phyloP scores from a whole-genome alignment of 2,329 filamentous ascomycete species.

The Ascochyta rabiei region DNA sequence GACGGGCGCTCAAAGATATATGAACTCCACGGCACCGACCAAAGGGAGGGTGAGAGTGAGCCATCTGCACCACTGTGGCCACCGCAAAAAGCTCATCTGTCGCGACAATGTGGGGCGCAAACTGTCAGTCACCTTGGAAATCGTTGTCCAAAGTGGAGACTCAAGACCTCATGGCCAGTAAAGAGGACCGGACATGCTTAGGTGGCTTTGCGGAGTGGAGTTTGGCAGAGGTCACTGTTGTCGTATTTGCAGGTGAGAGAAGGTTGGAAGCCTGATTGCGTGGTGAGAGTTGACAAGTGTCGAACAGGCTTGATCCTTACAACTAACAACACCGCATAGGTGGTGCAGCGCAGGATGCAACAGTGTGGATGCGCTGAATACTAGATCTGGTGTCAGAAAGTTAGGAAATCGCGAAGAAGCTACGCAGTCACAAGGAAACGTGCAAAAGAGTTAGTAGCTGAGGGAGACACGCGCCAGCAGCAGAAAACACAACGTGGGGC shows the following conservation, averaged over 20 bases:
- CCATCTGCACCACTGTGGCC: not conserved
- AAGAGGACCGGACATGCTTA: not conserved
- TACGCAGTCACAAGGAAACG: too few relatives aligned
- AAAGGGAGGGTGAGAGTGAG: constrained; percentile 2
- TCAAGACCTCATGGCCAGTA: not conserved
- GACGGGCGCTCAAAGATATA: not conserved
- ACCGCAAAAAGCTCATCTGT: not conserved
- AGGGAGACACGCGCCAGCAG: too few relatives aligned
- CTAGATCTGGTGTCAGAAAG: not conserved
- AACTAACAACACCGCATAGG: too few relatives aligned
- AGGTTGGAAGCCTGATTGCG: not conserved
- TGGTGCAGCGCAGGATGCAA: too few relatives aligned
- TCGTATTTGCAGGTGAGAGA: not conserved
- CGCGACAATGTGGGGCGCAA: not conserved
- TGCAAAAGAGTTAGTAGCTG: too few relatives aligned
- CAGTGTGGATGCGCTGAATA: not conserved
- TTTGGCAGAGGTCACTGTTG: not conserved
- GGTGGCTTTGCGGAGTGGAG: not conserved
- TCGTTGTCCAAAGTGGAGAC: not conserved
- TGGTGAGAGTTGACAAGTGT: not conserved
- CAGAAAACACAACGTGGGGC: too few relatives aligned
- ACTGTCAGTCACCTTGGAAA: not conserved
- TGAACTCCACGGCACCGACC: not conserved
- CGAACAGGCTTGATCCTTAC: too few relatives aligned
- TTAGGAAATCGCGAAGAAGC: too few relatives aligned